Conservation (phyloP, 345 rosid species). For the Punica granatum region DNA sequence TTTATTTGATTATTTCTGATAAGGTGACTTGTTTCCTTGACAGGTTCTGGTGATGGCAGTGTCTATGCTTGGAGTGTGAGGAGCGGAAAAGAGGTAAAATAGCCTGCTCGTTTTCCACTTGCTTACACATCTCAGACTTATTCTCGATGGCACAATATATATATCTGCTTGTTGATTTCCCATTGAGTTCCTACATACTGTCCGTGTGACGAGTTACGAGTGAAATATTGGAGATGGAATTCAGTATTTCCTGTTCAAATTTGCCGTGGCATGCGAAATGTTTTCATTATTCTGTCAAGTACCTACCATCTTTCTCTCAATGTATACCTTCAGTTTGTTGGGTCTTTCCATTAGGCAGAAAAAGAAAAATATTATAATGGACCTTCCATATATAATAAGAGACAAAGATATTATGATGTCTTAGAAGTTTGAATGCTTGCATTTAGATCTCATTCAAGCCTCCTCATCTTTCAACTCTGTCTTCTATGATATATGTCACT, state of each 20-base stretch:
- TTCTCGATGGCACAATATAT: not conserved
- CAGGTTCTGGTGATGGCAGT: conserved; percentile 91
- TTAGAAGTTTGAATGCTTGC: no score
- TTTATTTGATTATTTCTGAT: not conserved
- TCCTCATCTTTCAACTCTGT: not conserved
- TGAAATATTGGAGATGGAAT: not conserved
- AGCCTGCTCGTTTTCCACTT: conserved; percentile 8
- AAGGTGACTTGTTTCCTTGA: conserved; percentile 3
- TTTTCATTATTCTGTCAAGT: not conserved
- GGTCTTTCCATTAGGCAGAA: not conserved
- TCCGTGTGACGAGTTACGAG: not conserved
- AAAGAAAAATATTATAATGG: not conserved
- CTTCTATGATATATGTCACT: not conserved
- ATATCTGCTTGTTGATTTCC: not conserved
- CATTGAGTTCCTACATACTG: not conserved
- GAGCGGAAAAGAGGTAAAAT: conserved; percentile 77
- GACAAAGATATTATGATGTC: no score
- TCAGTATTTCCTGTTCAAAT: not conserved
- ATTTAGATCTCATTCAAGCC: not conserved
- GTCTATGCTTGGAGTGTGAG: conserved; percentile 89
- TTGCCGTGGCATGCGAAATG: not conserved
- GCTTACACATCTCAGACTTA: not conserved
- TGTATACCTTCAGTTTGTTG: not conserved
- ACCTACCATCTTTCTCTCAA: not conserved
- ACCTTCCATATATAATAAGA: no score